These are phyloP conservation scores for Fagopyrum homotropicum DNA, from an alignment of 148 eudicot genomes.

Conservation along the genomic window DNA sequence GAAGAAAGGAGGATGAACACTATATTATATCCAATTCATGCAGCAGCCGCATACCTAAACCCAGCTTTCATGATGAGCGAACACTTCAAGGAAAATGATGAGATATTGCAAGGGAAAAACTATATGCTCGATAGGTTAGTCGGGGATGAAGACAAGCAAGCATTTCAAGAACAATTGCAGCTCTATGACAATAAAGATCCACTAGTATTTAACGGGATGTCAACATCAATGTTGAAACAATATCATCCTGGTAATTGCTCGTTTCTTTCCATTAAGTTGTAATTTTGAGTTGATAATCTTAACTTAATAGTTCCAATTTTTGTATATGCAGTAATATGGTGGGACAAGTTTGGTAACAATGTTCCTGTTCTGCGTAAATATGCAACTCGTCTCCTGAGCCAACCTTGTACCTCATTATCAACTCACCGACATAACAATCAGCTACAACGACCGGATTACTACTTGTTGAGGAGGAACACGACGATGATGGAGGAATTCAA, in stretches of 20 bases:
- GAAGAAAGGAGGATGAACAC: conserved; percentile 9
- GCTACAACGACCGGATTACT: conserved; percentile 5
- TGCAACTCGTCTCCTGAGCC: conserved; percentile 12
- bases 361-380: conserved; percentile 14
- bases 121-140: conserved; percentile 13
- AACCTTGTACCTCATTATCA: conserved; percentile 14
- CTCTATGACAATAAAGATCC: conserved; percentile 13
- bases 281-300: background rate
- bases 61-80: conserved; percentile 13
- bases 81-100: conserved; percentile 11
- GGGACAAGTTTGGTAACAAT: conserved; percentile 14
- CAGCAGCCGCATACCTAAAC: conserved; percentile 12
- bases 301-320: background rate
- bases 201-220: background rate
- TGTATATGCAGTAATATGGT: conserved; percentile 14
- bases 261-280: background rate
- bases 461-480: conserved; percentile 12
- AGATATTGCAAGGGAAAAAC: background rate
- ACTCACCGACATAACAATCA: conserved; percentile 11
- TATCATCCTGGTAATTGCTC: conserved; percentile 13
- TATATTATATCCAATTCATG: conserved; percentile 14
- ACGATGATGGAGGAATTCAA: conserved; percentile 15
- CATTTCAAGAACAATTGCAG: conserved; percentile 9
- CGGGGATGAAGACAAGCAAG: conserved; percentile 3
- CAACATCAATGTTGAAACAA: conserved; percentile 10